Base-by-base conservation (phyloP, 75 land plant species). In the Azolla pinnata region DNA sequence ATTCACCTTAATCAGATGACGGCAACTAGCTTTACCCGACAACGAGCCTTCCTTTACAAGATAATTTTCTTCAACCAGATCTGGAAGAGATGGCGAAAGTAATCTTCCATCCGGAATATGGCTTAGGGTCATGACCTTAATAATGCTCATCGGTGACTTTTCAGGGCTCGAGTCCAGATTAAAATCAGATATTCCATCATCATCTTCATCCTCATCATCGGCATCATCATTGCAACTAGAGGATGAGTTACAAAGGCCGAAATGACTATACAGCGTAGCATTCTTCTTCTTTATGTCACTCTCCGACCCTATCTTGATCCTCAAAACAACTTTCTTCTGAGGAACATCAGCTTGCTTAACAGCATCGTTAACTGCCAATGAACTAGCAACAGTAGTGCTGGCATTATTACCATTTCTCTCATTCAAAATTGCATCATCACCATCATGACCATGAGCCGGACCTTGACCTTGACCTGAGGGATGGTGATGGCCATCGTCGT, bases 51-150 rank as follows among this genome's bases (percentile, higher is more conserved):
- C n/a, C 54, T 52, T 52, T 1, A 25, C 29, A 4, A 27, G 29
- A 26, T 4, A 24, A 26, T 26, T 26, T 29, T 57, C 59, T 31
- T 5, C 16, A 16, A 57, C 26, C n/a, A 33, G 42, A 34, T 77
- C 79, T 4, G 72, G 65, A 31, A 92, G 74, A n/a, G n/a, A n/a
- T 47, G 97, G 97, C 18, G 95, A 85, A 28, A 88, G 69, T 49
- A 88, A 60, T n/a, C n/a, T 44, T 27, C 71, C 81, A 17, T 66
- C 81, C 52, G 63, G 72, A 49, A 79, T 54, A 29, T 64, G 73
- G 62, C 76, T 67, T 17, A 87, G 79, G 30, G 82, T 78, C 84
- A 88, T 85, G 12, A 83, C 90, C 78, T 63, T 65, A 33, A 86
- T 72, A 54, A 86, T 83, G 21, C 69, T 50, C 16, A 62, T 45